Evolutionary conservation across 148 eudicot species (phyloP).

Genomic region (Silene conica): DNA sequence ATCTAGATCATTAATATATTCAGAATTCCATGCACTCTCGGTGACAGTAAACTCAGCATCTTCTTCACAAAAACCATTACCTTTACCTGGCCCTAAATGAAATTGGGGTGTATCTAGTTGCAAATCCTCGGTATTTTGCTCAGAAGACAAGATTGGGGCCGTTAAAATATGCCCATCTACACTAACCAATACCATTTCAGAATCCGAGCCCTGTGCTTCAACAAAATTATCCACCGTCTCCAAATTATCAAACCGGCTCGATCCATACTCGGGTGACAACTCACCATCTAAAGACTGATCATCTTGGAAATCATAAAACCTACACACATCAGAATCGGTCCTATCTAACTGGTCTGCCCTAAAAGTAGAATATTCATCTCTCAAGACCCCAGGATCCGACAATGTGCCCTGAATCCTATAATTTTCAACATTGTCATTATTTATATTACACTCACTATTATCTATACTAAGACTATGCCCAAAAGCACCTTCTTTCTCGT

Average conservation of each 20-base stretch:
- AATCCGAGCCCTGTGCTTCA: conserved; percentile 53
- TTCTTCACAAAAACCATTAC: conserved; percentile 47
- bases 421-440: conserved; percentile 30
- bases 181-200: conserved; percentile 93
- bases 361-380: conserved; percentile 43
- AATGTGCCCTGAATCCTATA: conserved; percentile 34
- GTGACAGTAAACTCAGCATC: conserved; percentile 34
- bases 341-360: conserved; percentile 48
- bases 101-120: conserved; percentile 70
- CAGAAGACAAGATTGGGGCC: conserved; percentile 76
- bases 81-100: conserved; percentile 76
- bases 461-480: conserved; percentile 37
- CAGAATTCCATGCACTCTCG: conserved; percentile 50
- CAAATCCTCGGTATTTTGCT: conserved; percentile 47
- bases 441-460: conserved; percentile 28
- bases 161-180: conserved; percentile 90
- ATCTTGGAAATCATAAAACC: conserved; percentile 86
- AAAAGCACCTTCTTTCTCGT: conserved; percentile 31
- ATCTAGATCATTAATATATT: conserved; percentile 40
- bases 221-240: conserved; percentile 49
- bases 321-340: conserved; percentile 66
- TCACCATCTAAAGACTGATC: conserved; percentile 73
- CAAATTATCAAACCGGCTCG: conserved; percentile 59
- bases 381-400: conserved; percentile 37
- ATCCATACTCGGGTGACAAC: conserved; percentile 64